Conservation (phyloP, 1,139 yeast genomes). For the Eremothecium coryli region DNA sequence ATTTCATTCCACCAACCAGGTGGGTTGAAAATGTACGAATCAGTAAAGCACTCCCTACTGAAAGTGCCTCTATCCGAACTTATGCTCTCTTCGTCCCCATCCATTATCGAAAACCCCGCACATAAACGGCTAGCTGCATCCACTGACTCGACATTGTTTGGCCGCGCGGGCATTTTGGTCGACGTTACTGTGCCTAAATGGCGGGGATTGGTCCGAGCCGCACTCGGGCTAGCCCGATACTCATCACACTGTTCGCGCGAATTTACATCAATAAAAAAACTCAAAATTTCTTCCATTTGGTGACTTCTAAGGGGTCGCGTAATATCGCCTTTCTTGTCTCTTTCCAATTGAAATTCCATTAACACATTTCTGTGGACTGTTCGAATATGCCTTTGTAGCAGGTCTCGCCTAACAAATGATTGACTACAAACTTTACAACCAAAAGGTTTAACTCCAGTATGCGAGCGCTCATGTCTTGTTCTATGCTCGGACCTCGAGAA, state of each 20-base stretch:
- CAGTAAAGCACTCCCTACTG: too few relatives aligned
- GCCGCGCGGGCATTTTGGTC: neutral
- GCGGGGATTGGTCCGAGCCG: too few relatives aligned
- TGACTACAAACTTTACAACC: slow-evolving; percentile 64
- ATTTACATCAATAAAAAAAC: slow-evolving; percentile 6
- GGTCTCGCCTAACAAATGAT: slow-evolving; percentile 67
- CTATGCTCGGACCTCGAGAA: slow-evolving; percentile 77
- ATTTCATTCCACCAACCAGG: neutral
- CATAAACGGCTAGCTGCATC: neutral
- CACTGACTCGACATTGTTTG: neutral
- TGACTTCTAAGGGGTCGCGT: neutral
- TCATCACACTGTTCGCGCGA: slow-evolving; percentile 3
- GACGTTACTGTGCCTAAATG: too few relatives aligned
- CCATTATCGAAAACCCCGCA: neutral
- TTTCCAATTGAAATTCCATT: slow-evolving; percentile 3
- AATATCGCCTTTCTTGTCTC: slow-evolving; percentile 1
- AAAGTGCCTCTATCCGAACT: neutral
- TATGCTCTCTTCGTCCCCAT: too few relatives aligned
- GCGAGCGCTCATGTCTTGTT: slow-evolving; percentile 75
- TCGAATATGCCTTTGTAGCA: slow-evolving; percentile 66
- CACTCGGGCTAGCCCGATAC: neutral
- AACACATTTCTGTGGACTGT: slow-evolving; percentile 49
- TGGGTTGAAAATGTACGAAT: neutral
- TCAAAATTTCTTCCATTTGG: slow-evolving; percentile 3
- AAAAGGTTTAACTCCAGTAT: slow-evolving; percentile 75